Conservation (phyloP, 75 land plant species). For the Cupressus sempervirens region DNA sequence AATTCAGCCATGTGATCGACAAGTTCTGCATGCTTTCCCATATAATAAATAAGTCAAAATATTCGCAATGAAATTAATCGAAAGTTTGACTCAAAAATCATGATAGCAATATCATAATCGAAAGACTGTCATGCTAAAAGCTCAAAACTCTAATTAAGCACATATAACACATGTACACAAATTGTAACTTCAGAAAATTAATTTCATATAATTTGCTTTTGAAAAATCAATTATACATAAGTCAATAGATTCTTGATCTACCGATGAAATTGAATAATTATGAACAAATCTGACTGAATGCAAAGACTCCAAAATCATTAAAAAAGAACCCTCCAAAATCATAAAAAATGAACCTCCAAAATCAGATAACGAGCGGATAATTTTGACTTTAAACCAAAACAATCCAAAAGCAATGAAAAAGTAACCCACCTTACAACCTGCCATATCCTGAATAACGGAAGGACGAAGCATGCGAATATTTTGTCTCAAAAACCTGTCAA, state of each 20-base stretch:
- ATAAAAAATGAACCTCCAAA: no score
- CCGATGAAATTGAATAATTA: no score
- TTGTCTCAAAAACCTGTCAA: not conserved
- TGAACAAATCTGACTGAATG: no score
- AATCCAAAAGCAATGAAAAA: not conserved
- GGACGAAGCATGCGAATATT: not conserved
- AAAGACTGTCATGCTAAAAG: not conserved
- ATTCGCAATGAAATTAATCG: not conserved
- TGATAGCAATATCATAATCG: no score
- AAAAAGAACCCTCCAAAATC: no score
- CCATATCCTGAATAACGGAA: not conserved
- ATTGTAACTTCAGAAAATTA: not conserved
- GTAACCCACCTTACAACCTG: not conserved
- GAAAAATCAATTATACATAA: no score
- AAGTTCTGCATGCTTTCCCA: not conserved
- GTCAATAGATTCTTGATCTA: no score
- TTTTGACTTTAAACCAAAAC: not conserved
- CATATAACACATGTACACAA: not conserved
- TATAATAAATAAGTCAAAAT: not conserved
- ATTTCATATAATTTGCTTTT: no score
- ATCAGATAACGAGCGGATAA: not conserved
- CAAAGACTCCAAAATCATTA: no score
- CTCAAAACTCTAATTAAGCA: not conserved
- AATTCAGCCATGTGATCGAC: not conserved
- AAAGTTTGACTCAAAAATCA: no score